Evolutionary conservation across 2,329 filamentous ascomycete genomes (phyloP).

Genomic region (Furcasterigmium sp.): DNA sequence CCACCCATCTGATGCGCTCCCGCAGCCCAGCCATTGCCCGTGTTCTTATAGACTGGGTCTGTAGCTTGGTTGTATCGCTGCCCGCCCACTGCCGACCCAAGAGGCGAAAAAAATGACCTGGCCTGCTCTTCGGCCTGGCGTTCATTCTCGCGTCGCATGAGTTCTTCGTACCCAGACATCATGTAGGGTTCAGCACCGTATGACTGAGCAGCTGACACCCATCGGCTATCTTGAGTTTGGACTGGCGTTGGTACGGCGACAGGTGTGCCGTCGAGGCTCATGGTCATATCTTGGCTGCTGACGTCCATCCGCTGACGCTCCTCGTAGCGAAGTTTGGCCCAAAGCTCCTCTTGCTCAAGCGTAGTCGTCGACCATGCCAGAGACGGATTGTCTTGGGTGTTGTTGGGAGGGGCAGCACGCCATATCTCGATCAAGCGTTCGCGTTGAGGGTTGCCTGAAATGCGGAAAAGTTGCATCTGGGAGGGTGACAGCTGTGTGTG

Average conservation of each 20-base stretch:
- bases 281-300: conserved; percentile 18
- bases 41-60: conserved; percentile 62
- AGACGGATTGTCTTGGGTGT: conserved; percentile 46
- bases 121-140: conserved; percentile 13
- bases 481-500: conserved; percentile 62
- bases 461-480: conserved; percentile 74
- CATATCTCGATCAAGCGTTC: conserved; percentile 76
- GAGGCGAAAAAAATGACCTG: conserved; percentile 38
- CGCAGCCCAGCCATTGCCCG: conserved; percentile 19
- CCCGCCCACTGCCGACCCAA: conserved; percentile 31
- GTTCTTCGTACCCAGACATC: conserved; percentile 69
- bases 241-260: too few relatives aligned
- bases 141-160: conserved; percentile 61
- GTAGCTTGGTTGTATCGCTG: conserved; percentile 33
- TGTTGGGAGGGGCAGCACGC: conserved; percentile 70
- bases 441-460: conserved; percentile 67
- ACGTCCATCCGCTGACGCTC: conserved; percentile 23
- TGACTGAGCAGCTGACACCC: conserved; percentile 32
- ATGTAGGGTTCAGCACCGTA: conserved; percentile 75
- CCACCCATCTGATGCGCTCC: conserved; percentile 33
- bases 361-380: conserved; percentile 49
- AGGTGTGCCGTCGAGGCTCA: conserved; percentile 47
- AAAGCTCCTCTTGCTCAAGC: conserved; percentile 51
- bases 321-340: conserved; percentile 59
- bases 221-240: conserved; percentile 49